A percentile compares a stretch with the other conserved stretches of the same genome.
Conservation (phyloP, 2,329 filamentous ascomycete species). For the Aspergillus japonicus region DNA sequence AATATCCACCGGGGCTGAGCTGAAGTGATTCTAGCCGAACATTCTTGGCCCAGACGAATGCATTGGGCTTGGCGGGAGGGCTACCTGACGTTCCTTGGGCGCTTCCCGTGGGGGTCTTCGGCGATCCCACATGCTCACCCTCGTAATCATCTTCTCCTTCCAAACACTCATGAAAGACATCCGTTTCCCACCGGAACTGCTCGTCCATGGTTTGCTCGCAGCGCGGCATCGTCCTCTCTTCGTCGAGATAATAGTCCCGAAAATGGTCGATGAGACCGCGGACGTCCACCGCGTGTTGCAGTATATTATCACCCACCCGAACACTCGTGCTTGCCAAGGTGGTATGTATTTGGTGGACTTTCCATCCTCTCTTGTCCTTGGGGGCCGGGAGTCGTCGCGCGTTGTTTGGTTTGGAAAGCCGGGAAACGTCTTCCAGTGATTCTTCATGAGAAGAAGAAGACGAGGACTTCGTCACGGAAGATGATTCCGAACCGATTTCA, state of each 20-base stretch:
- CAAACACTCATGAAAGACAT: background rate
- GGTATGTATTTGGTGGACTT: slow-evolving; percentile 60
- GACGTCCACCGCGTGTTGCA: slow-evolving; percentile 50
- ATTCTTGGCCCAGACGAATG: slow-evolving; percentile 67
- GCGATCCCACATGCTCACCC: background rate
- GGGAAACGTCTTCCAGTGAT: too few species aligned
- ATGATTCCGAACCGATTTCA: too few species aligned
- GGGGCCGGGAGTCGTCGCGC: too few species aligned
- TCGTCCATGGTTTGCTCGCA: background rate
- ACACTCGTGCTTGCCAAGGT: slow-evolving; percentile 82
- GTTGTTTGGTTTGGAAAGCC: too few species aligned
- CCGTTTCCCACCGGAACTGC: background rate
- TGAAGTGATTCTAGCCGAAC: slow-evolving; percentile 65
- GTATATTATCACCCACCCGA: slow-evolving; percentile 15
- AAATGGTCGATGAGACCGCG: slow-evolving; percentile 34
- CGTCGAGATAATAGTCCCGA: slow-evolving; percentile 36
- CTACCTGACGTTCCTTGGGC: too few species aligned
- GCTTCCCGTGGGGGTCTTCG: background rate
- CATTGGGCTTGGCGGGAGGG: slow-evolving; percentile 7
- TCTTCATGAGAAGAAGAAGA: too few species aligned
- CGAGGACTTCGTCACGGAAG: too few species aligned
- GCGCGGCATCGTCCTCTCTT: slow-evolving; percentile 21
- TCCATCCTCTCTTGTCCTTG: background rate
- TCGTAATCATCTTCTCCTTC: background rate
- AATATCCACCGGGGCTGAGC: background rate